Base-by-base conservation (phyloP, 306 rosid species). In the Erythrophleum fordii region DNA sequence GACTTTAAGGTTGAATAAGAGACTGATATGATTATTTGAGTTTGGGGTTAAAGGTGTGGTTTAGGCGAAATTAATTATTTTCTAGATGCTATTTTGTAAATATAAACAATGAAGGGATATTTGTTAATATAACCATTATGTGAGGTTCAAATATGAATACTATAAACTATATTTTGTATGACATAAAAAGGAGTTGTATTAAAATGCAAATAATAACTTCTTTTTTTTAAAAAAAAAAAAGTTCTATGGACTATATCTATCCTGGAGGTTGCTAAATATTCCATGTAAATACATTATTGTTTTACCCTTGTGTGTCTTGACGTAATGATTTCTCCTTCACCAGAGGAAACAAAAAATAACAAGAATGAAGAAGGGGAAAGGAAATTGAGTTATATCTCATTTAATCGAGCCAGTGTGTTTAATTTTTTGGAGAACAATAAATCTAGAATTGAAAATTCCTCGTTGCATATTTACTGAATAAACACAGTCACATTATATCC, bases 231-330 rank as follows among this genome's bases (percentile, higher is more conserved):
- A n/a, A n/a, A n/a, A n/a, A n/a, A 82, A 5, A 8, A 51, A 56
- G 28, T 23, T 23, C 29, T 31, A 53, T 1, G 59, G 59, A 55
- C 61, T 80, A 77, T 87, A 74, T 88, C 89, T 14, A 60, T 80
- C 56, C 69, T 85, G 13, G 94, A 92, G 97, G 97, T 94, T 83
- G 80, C 28, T 73, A 55, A 26, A 25, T 28, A 6, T 34, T 13
- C 5, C 45, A 12, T 25, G 8, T 0, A 10, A 14, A 12, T 22
- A 16, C 11, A 7, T 73, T 13, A 31, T 45, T 45, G 34, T 39
- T 22, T 52, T 29, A n/a, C n/a, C n/a, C 3, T 14, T 6, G n/a
- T 14, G 53, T 8, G n/a, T 48, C 53, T 13, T 23, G 22, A 13
- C 20, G 37, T 13, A 25, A 53, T 26, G 41, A 20, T 53, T 8